Base-by-base conservation (phyloP, 108 stramenopile species). In the Cyclotella baltica region DNA sequence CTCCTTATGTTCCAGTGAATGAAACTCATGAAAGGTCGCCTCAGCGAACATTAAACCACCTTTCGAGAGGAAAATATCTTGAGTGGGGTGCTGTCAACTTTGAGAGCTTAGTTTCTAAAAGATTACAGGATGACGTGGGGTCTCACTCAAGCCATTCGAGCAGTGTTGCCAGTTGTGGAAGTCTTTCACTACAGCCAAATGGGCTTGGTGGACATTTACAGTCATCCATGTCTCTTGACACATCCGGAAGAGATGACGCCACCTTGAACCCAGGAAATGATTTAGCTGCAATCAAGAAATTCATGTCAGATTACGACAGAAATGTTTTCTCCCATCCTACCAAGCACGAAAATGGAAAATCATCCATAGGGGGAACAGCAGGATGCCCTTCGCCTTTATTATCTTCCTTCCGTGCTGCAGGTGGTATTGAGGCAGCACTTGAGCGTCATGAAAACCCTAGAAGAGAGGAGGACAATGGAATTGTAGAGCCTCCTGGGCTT, bases 81-180 rank as follows among this genome's bases (percentile, higher is more conserved):
- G 81, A 83, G 47, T 83, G 75, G 81, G 81, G 81, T 53, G 75
- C 75, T 33, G 75, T 83, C 8, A 72, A 75, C 51, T 83, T 83
- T 76, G 81, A 83, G 57, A 66, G 65, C 40, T 67, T 72, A 35
- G 36, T 25, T 47, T 25, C 33, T 13, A 72, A 72, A n/a, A 53
- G 65, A 27, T 15, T 67, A 23, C 62, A 51, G 52, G 53, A 52
- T 40, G 25, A 63, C 35, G 65, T 71, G 22, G 70, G n/a, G 25
- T 75, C 70, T 47, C 62, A 56, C 20, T 52, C 70, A 35, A 73
- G 72, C 43, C 67, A 72, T 58, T 68, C 75, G 1, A 67, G 72
- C 13, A 83, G 70, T 50, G 58, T 71, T 50, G 34, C 61, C 18
- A 82, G 68, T 47, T 31, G 35, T 28, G 81, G 75, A 51, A 83